Base-by-base conservation (phyloP, 2,329 filamentous ascomycete genomes). In the Colletotrichum musae region DNA sequence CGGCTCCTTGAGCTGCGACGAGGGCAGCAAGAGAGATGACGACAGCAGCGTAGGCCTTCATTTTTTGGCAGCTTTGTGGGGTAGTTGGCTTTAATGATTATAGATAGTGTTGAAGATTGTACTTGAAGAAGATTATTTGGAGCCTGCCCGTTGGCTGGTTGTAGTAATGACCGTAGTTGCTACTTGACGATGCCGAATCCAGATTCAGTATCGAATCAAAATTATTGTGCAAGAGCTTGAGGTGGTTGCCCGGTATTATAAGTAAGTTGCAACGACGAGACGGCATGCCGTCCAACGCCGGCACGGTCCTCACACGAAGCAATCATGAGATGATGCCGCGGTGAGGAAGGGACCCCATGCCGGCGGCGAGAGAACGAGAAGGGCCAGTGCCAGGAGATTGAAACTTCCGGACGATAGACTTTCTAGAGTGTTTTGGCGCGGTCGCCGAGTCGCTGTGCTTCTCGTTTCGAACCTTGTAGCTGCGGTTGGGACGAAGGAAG, bases 381-480 rank as follows among this genome's bases (percentile, higher is more conserved):
- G 41, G 47, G 47, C 54, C 39, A 48, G 39, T 18, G 6, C 43
- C 32, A 51, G 60, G 51, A 47, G 51, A 28, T 61, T 52, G 56
- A 61, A 67, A 70, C 62, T 26, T 61, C 51, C 45, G 56, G 57
- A 61, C 24, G 67, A 70, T 70, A 70, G 36, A 70, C 67, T 70
- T 70, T 70, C 36, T 47, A 32, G 56, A 67, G 67, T 67, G 67
- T 70, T 70, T 70, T 70, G 67, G 52, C 13, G 62, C 32, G 45
- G 67, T 70, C 63, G 51, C 62, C 67, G 52, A 61, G 41, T 69
- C 43, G 36, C 57, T 24, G 45, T 57, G 67, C 43, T 58, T 45
- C 67, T 53, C 43, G 67, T 70, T 70, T 70, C 67, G 62, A 70
- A 70, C 63, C 51, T 70, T 70, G 63, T 52, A 47, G 32, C 32